A percentile compares a stretch with the other conserved stretches of the same genome.
Evolutionary conservation across 257 asterid genomes (phyloP).

Genomic region (Prunella vulgaris): DNA sequence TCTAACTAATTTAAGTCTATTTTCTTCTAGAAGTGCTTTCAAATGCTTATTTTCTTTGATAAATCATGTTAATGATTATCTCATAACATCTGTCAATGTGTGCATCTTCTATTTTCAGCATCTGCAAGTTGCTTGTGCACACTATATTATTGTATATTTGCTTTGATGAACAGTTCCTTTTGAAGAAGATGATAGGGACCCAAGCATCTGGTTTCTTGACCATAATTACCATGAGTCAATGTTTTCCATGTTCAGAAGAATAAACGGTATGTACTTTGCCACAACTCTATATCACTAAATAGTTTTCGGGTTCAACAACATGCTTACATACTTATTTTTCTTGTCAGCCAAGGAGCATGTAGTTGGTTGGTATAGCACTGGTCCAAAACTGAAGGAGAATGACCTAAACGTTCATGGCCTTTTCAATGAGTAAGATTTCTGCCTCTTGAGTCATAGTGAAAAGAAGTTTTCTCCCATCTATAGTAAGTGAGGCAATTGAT

Average conservation of each 20-base stretch:
- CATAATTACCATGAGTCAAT: slow-evolving; percentile 93
- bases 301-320: neutral
- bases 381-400: slow-evolving; percentile 87
- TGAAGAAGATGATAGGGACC: slow-evolving; percentile 95
- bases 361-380: slow-evolving; percentile 98
- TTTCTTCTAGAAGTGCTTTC: neutral
- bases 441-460: neutral
- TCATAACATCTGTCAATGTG: neutral
- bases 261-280: slow-evolving; percentile 51
- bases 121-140: neutral
- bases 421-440: slow-evolving; percentile 65
- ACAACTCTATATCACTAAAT: neutral
- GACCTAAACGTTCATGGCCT: slow-evolving; percentile 73
- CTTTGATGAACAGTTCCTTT: slow-evolving; percentile 61
- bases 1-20: neutral
- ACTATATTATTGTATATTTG: neutral
- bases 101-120: neutral
- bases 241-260: slow-evolving; percentile 95
- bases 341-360: slow-evolving; percentile 93
- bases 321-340: slow-evolving; percentile 18
- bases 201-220: slow-evolving; percentile 95
- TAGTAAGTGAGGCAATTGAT: neutral
- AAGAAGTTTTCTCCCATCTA: neutral
- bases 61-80: neutral
- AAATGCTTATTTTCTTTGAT: neutral